Percentiles rank a stretch among this genome's conserved stretches.
Evolutionary conservation across 78 protist species (phyloP).

Genomic region (Dictyostelium citrinum): DNA sequence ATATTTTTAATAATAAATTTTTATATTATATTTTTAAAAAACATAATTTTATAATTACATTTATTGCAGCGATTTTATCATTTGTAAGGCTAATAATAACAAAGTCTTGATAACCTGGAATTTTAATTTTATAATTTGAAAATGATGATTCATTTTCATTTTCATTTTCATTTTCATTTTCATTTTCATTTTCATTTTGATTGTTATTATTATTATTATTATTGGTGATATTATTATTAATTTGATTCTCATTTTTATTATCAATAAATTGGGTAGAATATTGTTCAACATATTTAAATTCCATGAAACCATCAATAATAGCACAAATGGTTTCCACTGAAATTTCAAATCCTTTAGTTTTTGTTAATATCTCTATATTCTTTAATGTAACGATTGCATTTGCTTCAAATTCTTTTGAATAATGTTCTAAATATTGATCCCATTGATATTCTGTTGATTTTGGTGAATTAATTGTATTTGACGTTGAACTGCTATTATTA

Average conservation of each 20-base stretch:
- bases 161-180: neutral
- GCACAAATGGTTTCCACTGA: neutral
- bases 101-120: neutral
- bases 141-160: neutral
- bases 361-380: neutral
- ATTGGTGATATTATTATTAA: too few relatives aligned
- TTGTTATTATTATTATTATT: neutral
- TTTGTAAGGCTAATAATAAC: neutral
- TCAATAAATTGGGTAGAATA: too few relatives aligned
- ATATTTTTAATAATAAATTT: neutral
- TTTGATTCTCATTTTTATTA: neutral
- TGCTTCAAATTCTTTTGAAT: conserved; percentile 3
- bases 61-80: neutral
- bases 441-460: neutral
- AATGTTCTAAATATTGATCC: neutral
- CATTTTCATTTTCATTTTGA: neutral
- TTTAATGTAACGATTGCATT: neutral
- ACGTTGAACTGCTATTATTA: neutral
- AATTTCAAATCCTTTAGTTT: neutral
- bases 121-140: neutral
- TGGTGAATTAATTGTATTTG: neutral
- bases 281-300: neutral
- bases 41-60: neutral
- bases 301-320: neutral
- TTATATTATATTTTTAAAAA: neutral